Base-by-base conservation (phyloP, 805 yeast genomes). In the Pichia membranifaciens region DNA sequence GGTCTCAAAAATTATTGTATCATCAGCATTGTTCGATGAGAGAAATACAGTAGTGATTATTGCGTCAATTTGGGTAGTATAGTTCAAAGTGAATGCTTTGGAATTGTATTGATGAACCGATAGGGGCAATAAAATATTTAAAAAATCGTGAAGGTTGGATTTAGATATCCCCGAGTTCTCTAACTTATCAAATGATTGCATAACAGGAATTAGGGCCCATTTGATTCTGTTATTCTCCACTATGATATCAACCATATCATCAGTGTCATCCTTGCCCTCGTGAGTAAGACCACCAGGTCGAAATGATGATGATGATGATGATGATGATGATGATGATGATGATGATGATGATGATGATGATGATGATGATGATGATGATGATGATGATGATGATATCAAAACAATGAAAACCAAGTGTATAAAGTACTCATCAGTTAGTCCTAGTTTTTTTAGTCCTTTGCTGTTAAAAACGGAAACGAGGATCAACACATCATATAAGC, bases 171-270 rank as follows among this genome's bases (percentile, higher is more conserved):
- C n/a, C 5, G n/a, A 21, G 15, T 34, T 10, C 7, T 52, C 55
- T 3, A 48, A 15, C 5, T 36, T 28, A 57, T 79, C 82, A 54
- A 68, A 73, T 1, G 63, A 58, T 45, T 69, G 65, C 4, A 79
- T 62, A 7, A 65, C 51, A 0, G 70, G 70, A 4, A 72, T 46
- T 2, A 61, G 49, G 1, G 53, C 35, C 70, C 70, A 66, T 36
- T 57, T 58, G 0, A 65, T 42, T 35, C 56, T 56, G 32, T 56
- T 57, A 13, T 51, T 41, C 5, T 47, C 38, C 20, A 47, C 37
- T 2, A 64, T 62, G 5, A 58, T 55, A 39, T 61, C 63, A n/a
- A 57, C 41, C 1, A 49, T 53, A n/a, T 47, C 44, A 2, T 45
- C 23, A 15, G 15, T 15, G 18, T 25, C 13, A 7, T 29, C 3